phyloP scores from a whole-genome alignment of 129 eudicot genomes.

The Arctium lappa region DNA sequence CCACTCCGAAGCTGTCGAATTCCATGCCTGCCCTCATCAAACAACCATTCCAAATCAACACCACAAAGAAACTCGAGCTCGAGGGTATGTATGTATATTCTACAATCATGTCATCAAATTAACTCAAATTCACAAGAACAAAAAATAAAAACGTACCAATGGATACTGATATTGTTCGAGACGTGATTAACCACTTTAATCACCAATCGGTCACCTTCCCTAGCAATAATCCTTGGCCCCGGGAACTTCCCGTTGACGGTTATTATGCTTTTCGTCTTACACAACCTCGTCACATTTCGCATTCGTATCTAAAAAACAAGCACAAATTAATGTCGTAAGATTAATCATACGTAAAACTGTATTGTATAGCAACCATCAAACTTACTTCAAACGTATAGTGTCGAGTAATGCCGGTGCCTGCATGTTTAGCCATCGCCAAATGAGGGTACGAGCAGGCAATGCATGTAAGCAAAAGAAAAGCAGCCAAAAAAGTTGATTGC shows the following conservation, averaged over 20 bases:
- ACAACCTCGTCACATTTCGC: conserved; percentile 62
- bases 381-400: conserved; percentile 64
- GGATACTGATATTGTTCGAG: conserved; percentile 52
- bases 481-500: conserved; percentile 18
- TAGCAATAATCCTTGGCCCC: conserved; percentile 59
- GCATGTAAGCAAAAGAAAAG: conserved; percentile 26
- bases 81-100: background rate
- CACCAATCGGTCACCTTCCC: conserved; percentile 64
- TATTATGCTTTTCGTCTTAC: conserved; percentile 54
- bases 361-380: background rate
- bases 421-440: conserved; percentile 22
- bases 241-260: conserved; percentile 66
- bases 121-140: background rate
- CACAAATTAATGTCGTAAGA: background rate
- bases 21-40: conserved; percentile 47
- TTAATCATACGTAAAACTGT: background rate
- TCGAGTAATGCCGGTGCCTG: conserved; percentile 32
- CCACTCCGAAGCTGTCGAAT: conserved; percentile 48
- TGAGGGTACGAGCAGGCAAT: conserved; percentile 28
- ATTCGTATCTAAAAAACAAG: conserved; percentile 42
- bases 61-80: background rate
- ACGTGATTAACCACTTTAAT: conserved; percentile 60
- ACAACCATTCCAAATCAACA: background rate
- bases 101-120: background rate
- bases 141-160: conserved; percentile 37